A percentile compares a stretch with the other conserved stretches of the same genome.
Conservation (phyloP, 2,329 filamentous ascomycete genomes). For the Penicillium paneum region DNA sequence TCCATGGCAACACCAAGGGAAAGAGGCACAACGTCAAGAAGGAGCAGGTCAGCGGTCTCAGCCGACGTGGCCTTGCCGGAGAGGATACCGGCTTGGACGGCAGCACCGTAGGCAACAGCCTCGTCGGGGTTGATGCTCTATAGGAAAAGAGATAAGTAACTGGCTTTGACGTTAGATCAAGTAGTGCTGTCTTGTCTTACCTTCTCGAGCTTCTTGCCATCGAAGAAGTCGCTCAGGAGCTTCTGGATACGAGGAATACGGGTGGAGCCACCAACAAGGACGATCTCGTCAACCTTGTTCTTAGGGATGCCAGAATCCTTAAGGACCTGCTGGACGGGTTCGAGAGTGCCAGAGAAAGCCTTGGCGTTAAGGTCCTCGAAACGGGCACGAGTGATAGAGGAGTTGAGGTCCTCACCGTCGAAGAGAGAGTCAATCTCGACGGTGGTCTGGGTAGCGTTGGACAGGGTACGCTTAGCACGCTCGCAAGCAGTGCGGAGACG, state of each 20-base stretch:
- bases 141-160: conserved; percentile 6
- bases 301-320: conserved; percentile 90
- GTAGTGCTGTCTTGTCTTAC: conserved; percentile 21
- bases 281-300: conserved; percentile 92
- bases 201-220: conserved; percentile 99
- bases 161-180: not conserved
- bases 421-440: conserved; percentile 99
- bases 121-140: conserved; percentile 97
- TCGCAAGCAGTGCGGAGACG: conserved; percentile 97
- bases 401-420: conserved; percentile 95
- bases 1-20: conserved; percentile 99
- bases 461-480: conserved; percentile 98
- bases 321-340: conserved; percentile 93
- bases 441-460: conserved; percentile 93
- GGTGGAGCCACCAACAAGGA: conserved; percentile 97
- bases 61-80: conserved; percentile 96
- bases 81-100: conserved; percentile 97
- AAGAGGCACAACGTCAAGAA: conserved; percentile 93
- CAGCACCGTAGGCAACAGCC: conserved; percentile 97
- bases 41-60: conserved; percentile 89
- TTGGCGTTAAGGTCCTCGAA: conserved; percentile 98
- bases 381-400: conserved; percentile 95
- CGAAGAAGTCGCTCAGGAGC: conserved; percentile 97
- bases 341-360: conserved; percentile 87
- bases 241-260: conserved; percentile 99